Conservation (phyloP, 345 rosid species). For the Eucalyptus pauciflora region DNA sequence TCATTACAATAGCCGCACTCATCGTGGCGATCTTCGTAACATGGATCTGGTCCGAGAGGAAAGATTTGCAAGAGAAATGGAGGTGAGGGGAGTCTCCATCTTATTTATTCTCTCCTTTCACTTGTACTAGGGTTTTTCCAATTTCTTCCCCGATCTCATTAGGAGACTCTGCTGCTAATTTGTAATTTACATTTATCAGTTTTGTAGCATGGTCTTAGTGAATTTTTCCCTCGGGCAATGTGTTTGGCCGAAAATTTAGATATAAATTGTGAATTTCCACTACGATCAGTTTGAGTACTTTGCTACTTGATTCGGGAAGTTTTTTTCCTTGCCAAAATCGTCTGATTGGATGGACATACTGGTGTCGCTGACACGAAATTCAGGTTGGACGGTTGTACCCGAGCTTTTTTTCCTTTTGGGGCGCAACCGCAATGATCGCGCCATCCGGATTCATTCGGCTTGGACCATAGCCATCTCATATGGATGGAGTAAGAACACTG, state of each 20-base stretch:
- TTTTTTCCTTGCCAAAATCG: neutral
- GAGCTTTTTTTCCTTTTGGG: neutral
- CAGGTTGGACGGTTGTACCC: neutral
- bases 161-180: slow-evolving; percentile 6
- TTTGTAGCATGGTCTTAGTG: neutral
- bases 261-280: neutral
- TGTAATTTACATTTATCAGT: neutral
- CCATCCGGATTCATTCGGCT: neutral
- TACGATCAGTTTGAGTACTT: neutral
- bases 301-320: neutral
- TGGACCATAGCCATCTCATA: neutral
- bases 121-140: neutral
- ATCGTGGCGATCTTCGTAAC: slow-evolving; percentile 79
- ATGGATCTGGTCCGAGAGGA: slow-evolving; percentile 80
- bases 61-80: slow-evolving; percentile 85
- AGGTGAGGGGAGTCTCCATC: slow-evolving; percentile 25
- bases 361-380: neutral
- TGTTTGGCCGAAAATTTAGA: neutral
- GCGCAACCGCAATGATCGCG: neutral
- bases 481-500: neutral
- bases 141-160: neutral
- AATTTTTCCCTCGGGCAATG: neutral
- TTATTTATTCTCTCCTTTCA: neutral
- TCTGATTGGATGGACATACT: neutral
- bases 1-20: slow-evolving; percentile 76